A percentile compares a stretch with the other conserved stretches of the same genome.
Evolutionary conservation across 164 flowering plant genomes (phyloP).

Genomic region (Piper longum): DNA sequence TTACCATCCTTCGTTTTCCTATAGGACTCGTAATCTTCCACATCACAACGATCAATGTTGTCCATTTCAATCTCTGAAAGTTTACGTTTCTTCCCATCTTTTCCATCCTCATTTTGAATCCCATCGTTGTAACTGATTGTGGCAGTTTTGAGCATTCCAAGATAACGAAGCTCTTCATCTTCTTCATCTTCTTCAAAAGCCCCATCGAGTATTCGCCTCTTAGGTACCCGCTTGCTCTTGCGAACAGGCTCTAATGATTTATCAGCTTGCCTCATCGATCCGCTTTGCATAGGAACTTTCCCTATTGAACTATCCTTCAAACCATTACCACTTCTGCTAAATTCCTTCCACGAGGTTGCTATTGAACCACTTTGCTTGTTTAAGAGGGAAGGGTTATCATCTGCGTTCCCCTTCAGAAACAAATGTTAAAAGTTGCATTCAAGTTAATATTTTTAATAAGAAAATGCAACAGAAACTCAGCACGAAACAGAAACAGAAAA

Average conservation of each 20-base stretch:
- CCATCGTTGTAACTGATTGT: slow-evolving; percentile 15
- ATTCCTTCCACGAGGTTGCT: slow-evolving; percentile 76
- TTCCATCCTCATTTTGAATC: slow-evolving; percentile 28
- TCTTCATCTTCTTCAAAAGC: slow-evolving; percentile 60
- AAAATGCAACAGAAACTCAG: background rate
- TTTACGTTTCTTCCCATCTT: slow-evolving; percentile 33
- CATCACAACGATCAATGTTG: slow-evolving; percentile 14
- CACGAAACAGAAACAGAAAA: background rate
- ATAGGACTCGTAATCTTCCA: slow-evolving; percentile 13
- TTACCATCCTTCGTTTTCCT: slow-evolving; percentile 29
- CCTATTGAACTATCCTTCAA: slow-evolving; percentile 31
- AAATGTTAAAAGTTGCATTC: background rate
- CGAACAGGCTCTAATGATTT: slow-evolving; percentile 47
- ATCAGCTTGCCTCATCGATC: slow-evolving; percentile 29
- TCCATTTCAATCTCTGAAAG: slow-evolving; percentile 19
- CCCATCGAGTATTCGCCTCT: slow-evolving; percentile 52
- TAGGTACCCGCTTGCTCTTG: slow-evolving; percentile 76
- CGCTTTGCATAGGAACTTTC: slow-evolving; percentile 24
- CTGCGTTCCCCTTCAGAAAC: slow-evolving; percentile 33
- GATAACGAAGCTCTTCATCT: slow-evolving; percentile 82
- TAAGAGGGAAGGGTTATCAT: slow-evolving; percentile 20
- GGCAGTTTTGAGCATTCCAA: slow-evolving; percentile 58
- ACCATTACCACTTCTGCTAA: slow-evolving; percentile 32
- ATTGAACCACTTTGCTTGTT: slow-evolving; percentile 37
- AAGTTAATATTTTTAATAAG: too few species aligned